Conservation (phyloP, 169 alveolate species). For the Plasmodium coatneyi region DNA sequence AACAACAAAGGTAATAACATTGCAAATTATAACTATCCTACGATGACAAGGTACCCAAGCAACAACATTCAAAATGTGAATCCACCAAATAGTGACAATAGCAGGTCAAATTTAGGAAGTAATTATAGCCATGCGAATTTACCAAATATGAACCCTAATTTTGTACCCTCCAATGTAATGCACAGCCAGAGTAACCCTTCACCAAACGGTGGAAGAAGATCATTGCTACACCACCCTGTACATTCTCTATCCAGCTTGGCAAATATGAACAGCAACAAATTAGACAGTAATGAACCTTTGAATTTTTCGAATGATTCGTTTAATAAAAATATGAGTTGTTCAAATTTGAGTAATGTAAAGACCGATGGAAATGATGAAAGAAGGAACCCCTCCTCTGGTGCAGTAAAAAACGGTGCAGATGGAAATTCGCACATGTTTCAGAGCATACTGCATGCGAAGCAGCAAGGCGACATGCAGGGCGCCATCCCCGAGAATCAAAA, state of each 20-base stretch:
- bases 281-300: constrained; percentile 17
- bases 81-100: constrained; percentile 8
- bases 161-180: constrained; percentile 27
- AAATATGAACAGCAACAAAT: constrained; percentile 18
- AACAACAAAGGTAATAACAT: constrained; percentile 25
- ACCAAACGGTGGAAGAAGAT: constrained; percentile 13
- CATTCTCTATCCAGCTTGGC: constrained; percentile 4
- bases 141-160: constrained; percentile 1
- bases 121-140: constrained; percentile 37
- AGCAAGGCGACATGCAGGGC: constrained; percentile 27
- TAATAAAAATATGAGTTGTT: constrained; percentile 14
- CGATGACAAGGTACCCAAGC: constrained; percentile 1
- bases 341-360: neutral
- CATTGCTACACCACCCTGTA: constrained; percentile 8
- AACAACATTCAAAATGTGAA: constrained; percentile 24
- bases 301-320: constrained; percentile 20
- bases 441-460: neutral
- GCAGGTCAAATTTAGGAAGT: constrained; percentile 16
- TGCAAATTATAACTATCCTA: constrained; percentile 13
- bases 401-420: constrained; percentile 14
- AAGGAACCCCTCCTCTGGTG: neutral
- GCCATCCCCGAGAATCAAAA: neutral
- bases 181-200: constrained; percentile 12
- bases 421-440: constrained; percentile 12
- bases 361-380: constrained; percentile 14